phyloP scores from a whole-genome alignment of 257 asterid genomes.

The Solanum medicagineum region DNA sequence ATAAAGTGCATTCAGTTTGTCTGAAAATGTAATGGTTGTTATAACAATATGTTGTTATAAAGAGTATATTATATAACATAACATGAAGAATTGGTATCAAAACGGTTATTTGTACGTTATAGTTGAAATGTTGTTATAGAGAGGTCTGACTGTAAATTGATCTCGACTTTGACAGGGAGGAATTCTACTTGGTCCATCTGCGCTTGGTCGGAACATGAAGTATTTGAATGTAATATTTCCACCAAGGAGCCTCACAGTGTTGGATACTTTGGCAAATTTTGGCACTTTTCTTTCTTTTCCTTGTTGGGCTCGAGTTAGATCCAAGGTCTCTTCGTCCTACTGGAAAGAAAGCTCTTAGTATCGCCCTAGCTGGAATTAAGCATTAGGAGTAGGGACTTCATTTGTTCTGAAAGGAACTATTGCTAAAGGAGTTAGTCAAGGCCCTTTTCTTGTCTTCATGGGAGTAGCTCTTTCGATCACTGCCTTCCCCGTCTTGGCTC shows the following conservation, averaged over 20 bases:
- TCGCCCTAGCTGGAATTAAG: constrained; percentile 18
- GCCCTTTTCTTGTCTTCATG: constrained; percentile 16
- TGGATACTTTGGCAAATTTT: constrained; percentile 20
- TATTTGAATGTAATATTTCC: constrained; percentile 15
- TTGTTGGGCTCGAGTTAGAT: constrained; percentile 25
- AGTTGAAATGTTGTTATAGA: background rate
- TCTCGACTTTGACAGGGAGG: constrained; percentile 16
- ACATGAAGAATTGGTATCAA: background rate
- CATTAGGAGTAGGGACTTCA: constrained; percentile 18
- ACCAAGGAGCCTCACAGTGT: constrained; percentile 15
- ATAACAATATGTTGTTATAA: background rate
- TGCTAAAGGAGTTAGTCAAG: constrained; percentile 8
- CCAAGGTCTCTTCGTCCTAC: constrained; percentile 12
- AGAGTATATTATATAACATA: background rate
- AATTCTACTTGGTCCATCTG: constrained; percentile 23
- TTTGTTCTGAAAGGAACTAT: constrained; percentile 8
- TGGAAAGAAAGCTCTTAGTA: constrained; percentile 16
- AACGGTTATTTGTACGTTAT: background rate
- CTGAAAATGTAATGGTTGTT: background rate
- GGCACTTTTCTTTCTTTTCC: constrained; percentile 24
- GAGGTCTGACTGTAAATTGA: background rate
- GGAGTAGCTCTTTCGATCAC: constrained; percentile 29
- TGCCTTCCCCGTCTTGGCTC: constrained; percentile 30
- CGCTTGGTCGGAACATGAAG: constrained; percentile 12
- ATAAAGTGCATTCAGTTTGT: background rate